Evolutionary conservation across 306 rosid species (phyloP), one percentile per base, ranked within the genome.

Genomic region (Glycyrrhiza uralensis): DNA sequence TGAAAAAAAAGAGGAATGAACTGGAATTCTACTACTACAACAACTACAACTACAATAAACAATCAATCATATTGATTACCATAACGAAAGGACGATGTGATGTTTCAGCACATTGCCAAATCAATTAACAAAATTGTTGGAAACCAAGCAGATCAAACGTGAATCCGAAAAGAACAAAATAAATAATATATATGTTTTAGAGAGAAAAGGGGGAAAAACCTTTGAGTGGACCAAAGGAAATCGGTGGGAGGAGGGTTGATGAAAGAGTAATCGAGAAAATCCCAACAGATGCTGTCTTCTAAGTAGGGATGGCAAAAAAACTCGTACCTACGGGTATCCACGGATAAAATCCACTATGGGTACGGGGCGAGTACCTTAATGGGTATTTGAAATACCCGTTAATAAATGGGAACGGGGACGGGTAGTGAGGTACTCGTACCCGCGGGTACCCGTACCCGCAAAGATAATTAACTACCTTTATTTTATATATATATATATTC

Each of bases 251-350:
- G 47, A 41, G 74, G 87, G 15, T 69, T 82, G 79, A 85, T 86
- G 78, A 87, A 78, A 20, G 79, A 41, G 79, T 68, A 83, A 78
- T 90, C 90, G 11, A 88, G 81, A 49, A 84, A 82, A 82, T 90
- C 94, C 89, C 85, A 91, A 69, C 51, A 69, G 54, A 30, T 47
- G 8, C 59, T 41, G 56, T 69, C 84, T 36, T 77, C 88, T n/a
- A n/a, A n/a, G n/a, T n/a, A n/a, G n/a, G n/a, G n/a, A n/a, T n/a
- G n/a, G n/a, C n/a, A n/a, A n/a, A n/a, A n/a, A n/a, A n/a, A n/a
- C n/a, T n/a, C n/a, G n/a, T n/a, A n/a, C n/a, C n/a, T n/a, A n/a
- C n/a, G n/a, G n/a, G n/a, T n/a, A n/a, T n/a, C n/a, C n/a, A n/a
- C n/a, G n/a, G n/a, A n/a, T n/a, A n/a, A n/a, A n/a, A n/a, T n/a